Evolutionary conservation across 2,329 filamentous ascomycete genomes (phyloP), one percentile per base, ranked within the genome.

Genomic region (Leptographium wingfieldii): DNA sequence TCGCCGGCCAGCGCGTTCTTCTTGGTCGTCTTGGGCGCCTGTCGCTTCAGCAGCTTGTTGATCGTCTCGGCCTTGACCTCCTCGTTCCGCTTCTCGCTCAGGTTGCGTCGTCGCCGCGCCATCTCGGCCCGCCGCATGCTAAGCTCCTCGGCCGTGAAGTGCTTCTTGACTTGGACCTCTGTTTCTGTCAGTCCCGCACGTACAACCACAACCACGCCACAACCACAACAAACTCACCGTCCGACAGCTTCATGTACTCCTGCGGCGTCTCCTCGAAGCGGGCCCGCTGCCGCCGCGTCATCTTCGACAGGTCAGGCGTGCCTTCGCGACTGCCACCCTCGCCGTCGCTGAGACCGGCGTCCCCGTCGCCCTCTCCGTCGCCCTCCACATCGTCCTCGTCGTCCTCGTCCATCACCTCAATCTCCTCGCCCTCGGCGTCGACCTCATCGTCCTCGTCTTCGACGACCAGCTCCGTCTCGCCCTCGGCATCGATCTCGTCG

Each of bases 11-110:
- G 53, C 69, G 71, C 77, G 65, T 80, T 81, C 64, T 77, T 76
- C 65, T 80, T 86, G 60, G 62, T 66, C 22, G 82, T 83, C 72
- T 92, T 92, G 29, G 88, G 86, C 1, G 88, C 87, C 70, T 92
- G 89, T 69, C 92, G 91, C 72, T 91, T 91, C 58, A 94, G 82
- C 2, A 94, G 83, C 68, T 92, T 91, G 76, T 94, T 92, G 80
- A 94, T 92, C 0, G 89, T 94, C 76, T 92, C 89, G 81, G 90
- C 89, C 53, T 61, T 61, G 22, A 84, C 81, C 71, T 84, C 81
- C 63, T 84, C 81, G 62, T 80, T 84, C 56, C 81, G 79, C 72
- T 84, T 84, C 64, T 84, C 81, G 66, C 81, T 83, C n/a, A 84
- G 74, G 65, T 84, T 84, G 54, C 81, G 77, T 61, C 81, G 74